Evolutionary conservation across 2,329 filamentous ascomycete species (phyloP).

Genomic region (Microcyclospora pomicola): DNA sequence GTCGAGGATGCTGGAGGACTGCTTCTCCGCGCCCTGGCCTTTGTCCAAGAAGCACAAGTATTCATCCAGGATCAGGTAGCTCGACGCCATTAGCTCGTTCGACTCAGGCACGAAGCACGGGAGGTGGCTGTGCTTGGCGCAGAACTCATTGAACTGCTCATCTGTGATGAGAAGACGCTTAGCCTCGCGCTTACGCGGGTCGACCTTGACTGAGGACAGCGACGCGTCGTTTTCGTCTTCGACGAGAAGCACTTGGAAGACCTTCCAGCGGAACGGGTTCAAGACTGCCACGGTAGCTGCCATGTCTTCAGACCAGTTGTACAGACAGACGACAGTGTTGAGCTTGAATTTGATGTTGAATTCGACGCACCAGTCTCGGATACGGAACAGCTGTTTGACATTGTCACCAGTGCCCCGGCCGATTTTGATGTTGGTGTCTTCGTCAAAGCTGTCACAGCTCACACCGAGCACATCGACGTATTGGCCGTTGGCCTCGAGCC

Average conservation of each 20-base stretch:
- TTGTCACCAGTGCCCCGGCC: constrained; percentile 38
- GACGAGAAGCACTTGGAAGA: constrained; percentile 41
- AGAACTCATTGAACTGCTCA: constrained; percentile 35
- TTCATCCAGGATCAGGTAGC: constrained; percentile 41
- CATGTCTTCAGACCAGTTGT: constrained; percentile 37
- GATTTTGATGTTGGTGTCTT: constrained; percentile 37
- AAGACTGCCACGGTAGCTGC: constrained; percentile 23
- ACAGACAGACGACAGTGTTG: constrained; percentile 40
- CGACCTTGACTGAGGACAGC: neutral
- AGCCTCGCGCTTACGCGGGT: constrained; percentile 22
- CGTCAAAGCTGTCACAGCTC: constrained; percentile 41
- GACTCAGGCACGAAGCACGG: constrained; percentile 35
- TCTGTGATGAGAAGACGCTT: constrained; percentile 34
- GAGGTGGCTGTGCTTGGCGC: constrained; percentile 29
- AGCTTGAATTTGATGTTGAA: constrained; percentile 42
- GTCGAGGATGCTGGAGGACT: constrained; percentile 29
- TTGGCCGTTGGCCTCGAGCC: constrained; percentile 28
- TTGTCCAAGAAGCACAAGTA: constrained; percentile 38
- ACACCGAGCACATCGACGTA: constrained; percentile 42
- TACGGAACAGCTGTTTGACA: constrained; percentile 29
- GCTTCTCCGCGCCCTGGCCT: constrained; percentile 19
- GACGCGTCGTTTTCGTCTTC: constrained; percentile 38
- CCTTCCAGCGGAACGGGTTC: constrained; percentile 41
- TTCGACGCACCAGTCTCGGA: constrained; percentile 33
- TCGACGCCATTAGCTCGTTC: constrained; percentile 38